Percentiles rank a stretch among this genome's conserved stretches.
These are phyloP conservation scores for Blastobotrys attinorum DNA, from an alignment of 805 yeast species.

Conservation along the genomic window DNA sequence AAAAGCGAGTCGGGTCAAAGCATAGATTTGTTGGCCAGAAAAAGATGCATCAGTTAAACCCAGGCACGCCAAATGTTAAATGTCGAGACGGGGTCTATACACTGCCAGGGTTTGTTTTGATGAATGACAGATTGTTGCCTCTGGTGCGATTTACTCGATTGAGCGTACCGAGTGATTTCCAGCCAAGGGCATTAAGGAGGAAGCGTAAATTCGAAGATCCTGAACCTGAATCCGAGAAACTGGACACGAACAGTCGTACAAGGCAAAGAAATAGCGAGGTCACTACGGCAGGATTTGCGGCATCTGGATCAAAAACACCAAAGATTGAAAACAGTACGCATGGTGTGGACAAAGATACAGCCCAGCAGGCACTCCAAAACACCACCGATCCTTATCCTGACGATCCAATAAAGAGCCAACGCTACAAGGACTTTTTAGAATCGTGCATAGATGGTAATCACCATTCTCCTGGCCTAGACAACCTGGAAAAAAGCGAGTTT, in stretches of 20 bases:
- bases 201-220: background rate
- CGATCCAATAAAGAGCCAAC: conserved; percentile 14
- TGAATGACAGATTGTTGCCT: background rate
- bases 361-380: conserved; percentile 15
- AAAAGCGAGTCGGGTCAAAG: background rate
- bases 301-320: no score
- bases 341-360: background rate
- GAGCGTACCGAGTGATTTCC: background rate
- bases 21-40: background rate
- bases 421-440: conserved; percentile 19
- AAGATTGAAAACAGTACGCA: no score
- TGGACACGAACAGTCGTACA: no score
- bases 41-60: background rate
- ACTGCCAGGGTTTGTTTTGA: conserved; percentile 10
- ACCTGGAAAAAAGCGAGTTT: conserved; percentile 18
- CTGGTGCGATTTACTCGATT: background rate
- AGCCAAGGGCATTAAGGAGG: background rate
- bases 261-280: no score
- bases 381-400: conserved; percentile 17
- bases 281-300: background rate
- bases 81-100: background rate
- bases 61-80: background rate
- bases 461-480: conserved; percentile 7
- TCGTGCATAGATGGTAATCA: conserved; percentile 11
- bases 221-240: background rate